Percentiles rank a stretch among this genome's conserved stretches.
These are phyloP conservation scores for Pseudogymnoascus sp. DNA, from an alignment of 2,329 filamentous ascomycete species.

Conservation along the genomic window DNA sequence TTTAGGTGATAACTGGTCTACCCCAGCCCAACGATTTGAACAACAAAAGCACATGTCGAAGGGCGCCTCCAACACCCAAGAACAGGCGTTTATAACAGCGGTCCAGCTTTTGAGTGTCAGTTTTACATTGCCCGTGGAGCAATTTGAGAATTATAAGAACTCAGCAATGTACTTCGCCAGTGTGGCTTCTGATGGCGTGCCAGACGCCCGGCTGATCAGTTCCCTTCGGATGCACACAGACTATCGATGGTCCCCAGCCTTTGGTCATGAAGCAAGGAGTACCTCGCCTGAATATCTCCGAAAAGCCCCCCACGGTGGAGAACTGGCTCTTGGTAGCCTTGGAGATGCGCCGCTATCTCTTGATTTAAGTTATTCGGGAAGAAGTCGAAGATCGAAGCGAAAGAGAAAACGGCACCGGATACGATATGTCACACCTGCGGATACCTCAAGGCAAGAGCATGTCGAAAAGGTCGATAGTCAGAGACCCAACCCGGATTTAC, in stretches of 20 bases:
- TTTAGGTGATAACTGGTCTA: not conserved
- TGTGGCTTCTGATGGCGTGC: conserved; percentile 6
- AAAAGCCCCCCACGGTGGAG: conserved; percentile 17
- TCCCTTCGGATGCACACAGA: conserved; percentile 27
- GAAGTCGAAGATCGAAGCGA: not conserved
- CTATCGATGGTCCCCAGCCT: conserved; percentile 26
- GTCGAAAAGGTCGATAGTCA: not conserved
- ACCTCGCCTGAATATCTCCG: conserved; percentile 22
- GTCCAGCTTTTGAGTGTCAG: conserved; percentile 25
- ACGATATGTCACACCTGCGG: not conserved
- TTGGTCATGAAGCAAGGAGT: conserved; percentile 25
- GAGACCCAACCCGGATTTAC: not conserved
- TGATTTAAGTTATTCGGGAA: not conserved
- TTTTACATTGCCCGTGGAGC: conserved; percentile 25
- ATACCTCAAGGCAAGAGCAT: not conserved
- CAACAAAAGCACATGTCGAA: conserved; percentile 11
- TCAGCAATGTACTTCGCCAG: conserved; percentile 11
- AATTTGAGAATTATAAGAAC: not conserved
- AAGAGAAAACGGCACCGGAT: not conserved
- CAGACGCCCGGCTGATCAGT: conserved; percentile 24
- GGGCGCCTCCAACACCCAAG: conserved; percentile 16
- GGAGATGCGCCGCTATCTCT: not conserved
- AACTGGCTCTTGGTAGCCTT: not conserved
- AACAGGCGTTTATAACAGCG: conserved; percentile 25
- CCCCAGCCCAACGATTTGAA: not conserved